Base-by-base conservation (phyloP, 2,329 filamentous ascomycete species). In the Botrytis medusae region DNA sequence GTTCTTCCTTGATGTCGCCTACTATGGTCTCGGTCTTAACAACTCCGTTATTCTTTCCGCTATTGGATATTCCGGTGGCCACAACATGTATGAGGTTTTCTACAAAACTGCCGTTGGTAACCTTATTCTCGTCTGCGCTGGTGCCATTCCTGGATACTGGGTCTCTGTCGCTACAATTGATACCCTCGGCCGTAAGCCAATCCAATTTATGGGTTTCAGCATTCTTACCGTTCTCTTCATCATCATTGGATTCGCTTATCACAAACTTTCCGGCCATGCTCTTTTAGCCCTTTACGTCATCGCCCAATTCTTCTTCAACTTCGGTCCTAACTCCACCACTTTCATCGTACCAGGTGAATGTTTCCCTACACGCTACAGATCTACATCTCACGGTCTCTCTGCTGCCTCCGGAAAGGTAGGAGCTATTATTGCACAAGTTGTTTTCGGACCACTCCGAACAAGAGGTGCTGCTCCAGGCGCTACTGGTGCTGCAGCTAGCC, bases 141-240 rank as follows among this genome's bases (percentile, higher is more conserved):
- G 93, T 69, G 91, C 92, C 18, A 88, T 95, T 10, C 93, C 93
- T 0, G 93, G 93, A 14, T 95, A 95, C 83, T 95, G 92, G 92
- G 87, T 91, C 18, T 92, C 92, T 1, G 89, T 95, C 37, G 86
- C 92, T 22, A 89, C 89, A 1, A 89, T 95, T 74, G 93, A 96
- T 81, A 93, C 88, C 1, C 77, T 95, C 22, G 93, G 93, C 25
- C 91, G 93, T 74, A 95, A 94, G 82, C 88, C 92, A 0, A 90
- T 96, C 44, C 93, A 93, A 81, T 80, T 92, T 4, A 81, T 86
- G 69, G 90, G 90, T 25, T 92, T 92, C 81, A 75, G 84, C 1
- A 80, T 91, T 32, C 83, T 92, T 9, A 91, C 89, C 4, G 82
- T 89, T 70, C 81, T 91, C 22, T 92, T 92, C 79, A 85, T 86